phyloP scores from a whole-genome alignment of 1,139 yeast species.

The Arxiozyma heterogenica region DNA sequence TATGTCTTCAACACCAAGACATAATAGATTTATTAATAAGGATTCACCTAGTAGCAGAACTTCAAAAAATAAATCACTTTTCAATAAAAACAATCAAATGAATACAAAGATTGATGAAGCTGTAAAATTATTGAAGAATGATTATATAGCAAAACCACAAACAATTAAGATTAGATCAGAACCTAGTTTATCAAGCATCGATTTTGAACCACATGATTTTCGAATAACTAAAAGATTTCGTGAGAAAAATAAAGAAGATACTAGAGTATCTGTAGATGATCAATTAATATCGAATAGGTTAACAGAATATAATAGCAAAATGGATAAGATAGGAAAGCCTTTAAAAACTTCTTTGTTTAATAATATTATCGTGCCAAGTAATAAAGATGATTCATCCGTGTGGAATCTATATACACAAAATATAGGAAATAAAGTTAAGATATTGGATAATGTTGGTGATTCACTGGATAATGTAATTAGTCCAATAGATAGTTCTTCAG shows the following conservation, averaged over 20 bases:
- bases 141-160: constrained; percentile 3
- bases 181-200: constrained; percentile 3
- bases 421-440: not conserved
- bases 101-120: constrained; percentile 18
- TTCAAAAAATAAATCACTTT: constrained; percentile 2
- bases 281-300: not conserved
- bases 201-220: constrained; percentile 10
- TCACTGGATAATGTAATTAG: not conserved
- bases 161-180: constrained; percentile 1
- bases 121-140: constrained; percentile 13
- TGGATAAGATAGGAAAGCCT: not conserved
- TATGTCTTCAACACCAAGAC: not conserved
- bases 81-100: constrained; percentile 7
- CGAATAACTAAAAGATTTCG: constrained; percentile 9
- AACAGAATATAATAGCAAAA: not conserved
- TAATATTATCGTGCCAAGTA: not conserved
- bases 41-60: not conserved
- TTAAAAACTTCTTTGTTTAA: not conserved
- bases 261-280: not conserved
- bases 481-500: not conserved
- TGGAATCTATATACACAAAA: not conserved
- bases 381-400: not conserved
- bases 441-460: not conserved
- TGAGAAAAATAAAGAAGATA: not conserved
- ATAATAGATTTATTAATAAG: not conserved